These are phyloP conservation scores for Monilinia laxa DNA, from an alignment of 2,329 filamentous ascomycete genomes.

Conservation along the genomic window DNA sequence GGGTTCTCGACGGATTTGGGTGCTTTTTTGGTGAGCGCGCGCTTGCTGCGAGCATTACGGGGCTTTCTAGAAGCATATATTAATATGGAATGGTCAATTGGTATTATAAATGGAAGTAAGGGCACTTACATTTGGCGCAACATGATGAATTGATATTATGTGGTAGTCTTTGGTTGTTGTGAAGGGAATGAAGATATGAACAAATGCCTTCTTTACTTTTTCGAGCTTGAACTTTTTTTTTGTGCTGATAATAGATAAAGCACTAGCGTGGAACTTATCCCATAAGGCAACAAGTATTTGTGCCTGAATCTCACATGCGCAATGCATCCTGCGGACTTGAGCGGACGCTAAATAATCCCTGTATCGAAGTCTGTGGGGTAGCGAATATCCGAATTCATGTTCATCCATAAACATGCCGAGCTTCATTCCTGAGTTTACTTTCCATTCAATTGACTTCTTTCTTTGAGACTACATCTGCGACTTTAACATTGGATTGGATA, in stretches of 20 bases:
- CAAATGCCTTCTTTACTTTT: slow-evolving; percentile 26
- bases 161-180: slow-evolving; percentile 21
- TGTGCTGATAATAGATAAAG: slow-evolving; percentile 29
- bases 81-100: neutral
- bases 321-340: slow-evolving; percentile 20
- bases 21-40: slow-evolving; percentile 88
- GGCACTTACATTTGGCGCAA: slow-evolving; percentile 40
- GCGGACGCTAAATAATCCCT: slow-evolving; percentile 19
- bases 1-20: slow-evolving; percentile 87
- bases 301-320: slow-evolving; percentile 30
- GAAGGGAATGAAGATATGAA: slow-evolving; percentile 22
- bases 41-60: slow-evolving; percentile 86
- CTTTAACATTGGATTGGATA: neutral
- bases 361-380: slow-evolving; percentile 25
- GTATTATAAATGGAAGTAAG: neutral
- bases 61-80: slow-evolving; percentile 53
- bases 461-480: slow-evolving; percentile 14
- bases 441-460: slow-evolving; percentile 5
- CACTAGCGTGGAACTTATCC: slow-evolving; percentile 17
- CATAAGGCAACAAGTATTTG: neutral
- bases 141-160: slow-evolving; percentile 36
- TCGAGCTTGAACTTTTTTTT: slow-evolving; percentile 25
- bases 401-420: slow-evolving; percentile 20
- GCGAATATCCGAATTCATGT: slow-evolving; percentile 25
- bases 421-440: slow-evolving; percentile 27